Base-by-base conservation (phyloP, 805 yeast genomes). In the Maudiozyma saulgeensis region DNA sequence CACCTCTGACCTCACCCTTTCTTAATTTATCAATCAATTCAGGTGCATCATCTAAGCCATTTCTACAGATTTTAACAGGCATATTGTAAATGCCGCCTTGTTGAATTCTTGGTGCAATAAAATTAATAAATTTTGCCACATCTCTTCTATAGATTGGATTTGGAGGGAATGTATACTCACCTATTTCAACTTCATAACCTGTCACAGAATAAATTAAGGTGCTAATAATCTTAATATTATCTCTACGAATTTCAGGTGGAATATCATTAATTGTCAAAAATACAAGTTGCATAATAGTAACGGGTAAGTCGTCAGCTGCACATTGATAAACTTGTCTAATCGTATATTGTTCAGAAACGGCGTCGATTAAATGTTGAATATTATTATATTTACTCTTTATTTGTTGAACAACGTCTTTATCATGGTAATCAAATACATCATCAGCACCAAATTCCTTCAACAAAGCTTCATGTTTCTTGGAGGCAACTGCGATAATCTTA, bases 381-480 rank as follows among this genome's bases (percentile, higher is more conserved):
- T 62, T 58, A 39, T 65, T 63, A 18, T 58, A 56, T 32, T 63
- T 64, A 7, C 56, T 49, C 49, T 59, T 63, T 50, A 76, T 73
- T 58, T 75, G 66, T 23, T 68, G 68, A 43, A 71, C 59, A 43
- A 73, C 76, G 48, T 73, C 73, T 0, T 61, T 52, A 51, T 75
- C 78, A 50, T 65, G 67, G 55, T 76, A 76, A 56, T 81, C 83
- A 50, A 77, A 68, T 6, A 71, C 67, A n/a, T 63, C 68, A 51
- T 71, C 74, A 18, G 81, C 82, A 53, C 84, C 83, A 21, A 73
- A 54, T 1, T 60, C 45, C 55, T 66, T 69, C 52, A 79, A 59
- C 38, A 55, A 57, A 11, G 65, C 68, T 51, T 64, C 66, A 59
- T 78, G 67, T 56, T 71, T 71, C 48, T 63, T 57, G 3, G 81